These are phyloP conservation scores for Aspergillus nidulans DNA, from an alignment of 495 filamentous ascomycete genomes.

Conservation along the genomic window DNA sequence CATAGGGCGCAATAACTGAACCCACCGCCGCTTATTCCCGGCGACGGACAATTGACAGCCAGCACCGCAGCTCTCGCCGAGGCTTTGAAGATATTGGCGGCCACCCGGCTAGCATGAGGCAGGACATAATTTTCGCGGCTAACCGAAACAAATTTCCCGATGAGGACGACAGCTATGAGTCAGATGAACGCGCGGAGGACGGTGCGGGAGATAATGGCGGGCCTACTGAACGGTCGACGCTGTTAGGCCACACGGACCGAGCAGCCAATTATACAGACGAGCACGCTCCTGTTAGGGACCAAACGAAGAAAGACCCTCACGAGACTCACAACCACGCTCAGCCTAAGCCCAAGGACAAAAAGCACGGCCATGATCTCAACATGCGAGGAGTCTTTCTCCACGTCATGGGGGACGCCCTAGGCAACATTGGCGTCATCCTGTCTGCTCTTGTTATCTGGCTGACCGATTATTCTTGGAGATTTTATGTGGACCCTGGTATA, in stretches of 20 bases:
- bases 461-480: conserved; percentile 60
- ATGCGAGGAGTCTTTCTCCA: conserved; percentile 98
- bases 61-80: conserved; percentile 47
- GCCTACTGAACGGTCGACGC: conserved; percentile 37
- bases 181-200: conserved; percentile 49
- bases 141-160: conserved; percentile 50
- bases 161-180: conserved; percentile 48
- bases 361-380: conserved; percentile 80
- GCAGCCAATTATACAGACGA: conserved; percentile 40
- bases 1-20: conserved; percentile 23
- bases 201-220: conserved; percentile 38
- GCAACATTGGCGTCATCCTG: conserved; percentile 94
- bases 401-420: conserved; percentile 92
- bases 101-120: conserved; percentile 84
- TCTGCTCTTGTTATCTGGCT: conserved; percentile 92
- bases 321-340: conserved; percentile 73
- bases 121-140: conserved; percentile 79
- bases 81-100: conserved; percentile 73
- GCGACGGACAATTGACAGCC: conserved; percentile 30
- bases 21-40: conserved; percentile 26
- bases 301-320: conserved; percentile 30
- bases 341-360: conserved; percentile 55
- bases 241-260: conserved; percentile 32
- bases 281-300: conserved; percentile 11
- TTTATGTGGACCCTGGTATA: conserved; percentile 86